Percentiles rank a stretch among this genome's conserved stretches.
phyloP scores from a whole-genome alignment of 805 yeast genomes.

The Limtongozyma cylindracea region DNA sequence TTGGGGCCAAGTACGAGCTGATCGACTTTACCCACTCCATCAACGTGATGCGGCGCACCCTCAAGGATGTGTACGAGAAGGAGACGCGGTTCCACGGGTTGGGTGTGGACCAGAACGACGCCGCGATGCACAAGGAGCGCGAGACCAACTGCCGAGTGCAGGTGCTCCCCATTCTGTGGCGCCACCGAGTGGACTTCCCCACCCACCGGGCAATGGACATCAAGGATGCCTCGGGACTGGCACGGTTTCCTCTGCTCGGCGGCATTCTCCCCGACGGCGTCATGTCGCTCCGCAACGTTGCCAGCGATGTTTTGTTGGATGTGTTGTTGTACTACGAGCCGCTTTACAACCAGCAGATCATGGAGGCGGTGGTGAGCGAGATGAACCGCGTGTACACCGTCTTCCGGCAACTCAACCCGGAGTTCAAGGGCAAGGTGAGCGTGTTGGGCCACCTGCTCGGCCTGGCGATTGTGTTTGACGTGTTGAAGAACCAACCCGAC shows the following conservation, averaged over 20 bases:
- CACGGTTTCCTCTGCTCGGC: conserved; percentile 33
- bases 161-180: conserved; percentile 80
- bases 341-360: conserved; percentile 31
- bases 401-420: conserved; percentile 39
- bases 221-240: too few species aligned
- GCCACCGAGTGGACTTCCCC: conserved; percentile 44
- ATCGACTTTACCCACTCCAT: conserved; percentile 76
- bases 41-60: conserved; percentile 31
- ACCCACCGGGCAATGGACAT: too few species aligned
- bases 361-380: conserved; percentile 31
- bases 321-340: conserved; percentile 57
- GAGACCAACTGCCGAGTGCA: conserved; percentile 35
- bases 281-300: conserved; percentile 43
- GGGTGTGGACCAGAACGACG: conserved; percentile 5
- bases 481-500: conserved; percentile 11
- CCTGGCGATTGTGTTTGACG: conserved; percentile 60
- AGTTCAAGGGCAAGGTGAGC: conserved; percentile 60
- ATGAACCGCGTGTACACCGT: conserved; percentile 34
- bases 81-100: conserved; percentile 8
- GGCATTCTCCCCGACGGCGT: conserved; percentile 64
- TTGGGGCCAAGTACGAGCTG: conserved; percentile 55
- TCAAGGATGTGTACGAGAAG: conserved; percentile 4
- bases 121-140: conserved; percentile 2
- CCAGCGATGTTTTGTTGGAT: conserved; percentile 78
- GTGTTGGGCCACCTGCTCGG: conserved; percentile 85